Base-by-base conservation (phyloP, 148 eudicot genomes). In the Camellia japonica region DNA sequence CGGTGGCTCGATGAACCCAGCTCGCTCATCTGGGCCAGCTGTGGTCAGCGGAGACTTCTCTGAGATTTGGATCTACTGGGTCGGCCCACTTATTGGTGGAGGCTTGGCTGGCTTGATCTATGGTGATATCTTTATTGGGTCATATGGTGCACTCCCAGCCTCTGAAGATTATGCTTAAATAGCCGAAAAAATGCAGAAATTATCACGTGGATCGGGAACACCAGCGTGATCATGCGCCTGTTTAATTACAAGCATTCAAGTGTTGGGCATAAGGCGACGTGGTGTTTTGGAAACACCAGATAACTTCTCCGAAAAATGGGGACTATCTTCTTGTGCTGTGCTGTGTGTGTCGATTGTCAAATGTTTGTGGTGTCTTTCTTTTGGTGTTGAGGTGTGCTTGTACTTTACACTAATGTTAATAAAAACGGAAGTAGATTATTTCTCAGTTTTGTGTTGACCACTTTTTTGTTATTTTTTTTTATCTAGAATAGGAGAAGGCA, bases 1-100 rank as follows among this genome's bases (percentile, higher is more conserved):
- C 47, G 97, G 97, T 23, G 96, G 95, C 0, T 93, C 97, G 8
- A 93, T 93, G 97, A 93, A 93, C 88, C 97, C 95, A n/a, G 96
- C 97, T 55, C 92, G 94, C 0, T 93, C 97, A 19, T 86, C 92
- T 38, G 97, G 95, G 55, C 97, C 97, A 4, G 93, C 96, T 44
- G 80, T 92, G 14, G 93, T 83, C 0, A 82, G 87, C 54, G 90
- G 91, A 41, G 93, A 92, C 72, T 85, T 88, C 42, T 81, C 92
- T 3, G 84, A 89, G 67, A 88, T 87, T 79, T 93, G 94, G 95
- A 85, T 93, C 81, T 93, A 93, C 43, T 93, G 98, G 98, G 93
- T 89, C 51, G 98, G 96, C 78, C 98, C 98, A 61, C 94, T 93
- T 52, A 82, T 93, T 46, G 98, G 98, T 23, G 98, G 96, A 73